phyloP scores from a whole-genome alignment of 2,329 filamentous ascomycete species.

The Fusarium mexicanum region DNA sequence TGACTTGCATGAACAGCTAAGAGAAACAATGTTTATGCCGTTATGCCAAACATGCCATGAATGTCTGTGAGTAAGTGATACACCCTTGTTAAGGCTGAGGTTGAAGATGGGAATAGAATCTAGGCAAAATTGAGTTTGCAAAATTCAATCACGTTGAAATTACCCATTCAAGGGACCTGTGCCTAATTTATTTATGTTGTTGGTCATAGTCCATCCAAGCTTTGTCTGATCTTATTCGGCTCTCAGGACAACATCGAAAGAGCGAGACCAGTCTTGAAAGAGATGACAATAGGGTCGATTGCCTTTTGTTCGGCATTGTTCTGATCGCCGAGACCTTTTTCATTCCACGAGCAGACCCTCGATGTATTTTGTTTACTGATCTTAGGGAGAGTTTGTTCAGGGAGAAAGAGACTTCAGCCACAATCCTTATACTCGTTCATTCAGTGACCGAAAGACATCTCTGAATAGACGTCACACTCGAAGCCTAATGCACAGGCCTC shows the following conservation, averaged over 20 bases:
- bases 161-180: background rate
- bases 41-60: background rate
- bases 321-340: background rate
- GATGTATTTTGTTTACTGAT: slow-evolving; percentile 2
- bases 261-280: background rate
- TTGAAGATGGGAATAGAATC: background rate
- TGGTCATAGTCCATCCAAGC: too few species aligned
- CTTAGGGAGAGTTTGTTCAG: background rate
- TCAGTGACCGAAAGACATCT: background rate
- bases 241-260: background rate
- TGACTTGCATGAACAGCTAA: slow-evolving; percentile 8
- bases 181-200: slow-evolving; percentile 7
- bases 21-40: slow-evolving; percentile 3
- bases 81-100: background rate
- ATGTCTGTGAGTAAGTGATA: background rate
- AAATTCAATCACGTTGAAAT: background rate
- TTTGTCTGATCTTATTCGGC: background rate
- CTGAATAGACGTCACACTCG: slow-evolving; percentile 9
- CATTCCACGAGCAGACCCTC: background rate
- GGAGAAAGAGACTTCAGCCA: slow-evolving; percentile 29
- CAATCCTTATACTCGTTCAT: background rate
- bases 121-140: background rate
- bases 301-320: background rate
- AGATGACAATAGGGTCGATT: slow-evolving; percentile 1
- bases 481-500: background rate